These are phyloP conservation scores for Pugionium cornutum DNA, from an alignment of 345 rosid species.

Conservation along the genomic window DNA sequence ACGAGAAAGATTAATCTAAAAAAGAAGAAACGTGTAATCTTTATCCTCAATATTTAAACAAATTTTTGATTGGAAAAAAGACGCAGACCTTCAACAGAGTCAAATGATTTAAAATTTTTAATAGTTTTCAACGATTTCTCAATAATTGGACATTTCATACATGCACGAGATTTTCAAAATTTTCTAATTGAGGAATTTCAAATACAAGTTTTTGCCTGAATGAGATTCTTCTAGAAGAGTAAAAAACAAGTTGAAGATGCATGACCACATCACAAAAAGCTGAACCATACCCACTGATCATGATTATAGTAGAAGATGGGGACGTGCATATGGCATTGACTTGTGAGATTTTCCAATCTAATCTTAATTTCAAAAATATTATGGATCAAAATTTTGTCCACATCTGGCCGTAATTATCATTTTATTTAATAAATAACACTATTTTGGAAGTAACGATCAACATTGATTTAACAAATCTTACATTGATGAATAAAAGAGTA, in stretches of 20 bases:
- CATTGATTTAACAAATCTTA: conserved; percentile 15
- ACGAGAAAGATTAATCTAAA: too few species aligned
- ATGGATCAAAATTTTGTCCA: conserved; percentile 42
- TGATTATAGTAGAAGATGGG: conserved; percentile 32
- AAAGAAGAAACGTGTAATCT: too few species aligned
- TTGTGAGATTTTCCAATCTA: conserved; percentile 49
- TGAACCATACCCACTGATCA: conserved; percentile 33
- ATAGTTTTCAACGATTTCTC: too few species aligned
- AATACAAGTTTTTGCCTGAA: conserved; percentile 2
- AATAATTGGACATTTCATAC: not conserved
- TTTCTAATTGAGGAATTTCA: conserved; percentile 2
- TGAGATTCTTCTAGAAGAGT: not conserved
- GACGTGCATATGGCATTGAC: conserved; percentile 36
- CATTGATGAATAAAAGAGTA: not conserved
- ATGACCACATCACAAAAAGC: conserved; percentile 33
- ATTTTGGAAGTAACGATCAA: conserved; percentile 9
- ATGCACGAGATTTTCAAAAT: not conserved
- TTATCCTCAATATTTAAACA: too few species aligned
- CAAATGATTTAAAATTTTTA: too few species aligned
- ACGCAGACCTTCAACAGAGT: too few species aligned
- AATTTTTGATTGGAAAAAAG: too few species aligned
- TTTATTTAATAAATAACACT: conserved; percentile 5
- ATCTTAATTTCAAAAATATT: conserved; percentile 40
- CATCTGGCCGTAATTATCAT: conserved; percentile 8
- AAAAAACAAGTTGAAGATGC: conserved; percentile 16